Percentiles rank a stretch among this genome's conserved stretches.
Conservation (phyloP, 257 asterid species). For the Coffea canephora region DNA sequence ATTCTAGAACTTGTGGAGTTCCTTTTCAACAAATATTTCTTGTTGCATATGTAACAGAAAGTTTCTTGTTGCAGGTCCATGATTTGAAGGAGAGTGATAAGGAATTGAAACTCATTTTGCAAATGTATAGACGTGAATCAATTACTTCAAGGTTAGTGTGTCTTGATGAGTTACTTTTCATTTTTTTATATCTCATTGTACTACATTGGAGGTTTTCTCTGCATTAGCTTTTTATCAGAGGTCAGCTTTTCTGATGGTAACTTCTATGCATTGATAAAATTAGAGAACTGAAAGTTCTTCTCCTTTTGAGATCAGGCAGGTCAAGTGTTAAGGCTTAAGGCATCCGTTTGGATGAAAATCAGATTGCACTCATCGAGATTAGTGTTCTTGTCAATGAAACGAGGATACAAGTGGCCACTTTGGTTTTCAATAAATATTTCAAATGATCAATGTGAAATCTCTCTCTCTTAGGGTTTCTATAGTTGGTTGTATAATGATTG, state of each 20-base stretch:
- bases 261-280: not conserved
- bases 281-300: not conserved
- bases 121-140: slow-evolving; percentile 64
- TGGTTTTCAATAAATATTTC: not conserved
- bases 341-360: not conserved
- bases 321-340: not conserved
- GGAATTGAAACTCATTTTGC: slow-evolving; percentile 72
- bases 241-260: not conserved
- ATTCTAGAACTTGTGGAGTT: not conserved
- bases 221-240: not conserved
- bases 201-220: not conserved
- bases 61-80: slow-evolving; percentile 50
- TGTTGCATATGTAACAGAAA: not conserved
- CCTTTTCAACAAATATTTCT: not conserved
- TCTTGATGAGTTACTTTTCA: not conserved
- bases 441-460: not conserved
- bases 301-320: not conserved
- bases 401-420: not conserved
- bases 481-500: not conserved
- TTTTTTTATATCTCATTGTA: slow-evolving; percentile 17
- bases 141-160: slow-evolving; percentile 67
- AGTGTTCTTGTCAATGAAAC: not conserved
- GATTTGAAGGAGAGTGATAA: slow-evolving; percentile 59
- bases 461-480: not conserved
- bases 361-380: not conserved